Percentiles rank a stretch among this genome's conserved stretches.
Evolutionary conservation across 2,329 filamentous ascomycete species (phyloP).

Genomic region (Fusarium pseudograminearum): DNA sequence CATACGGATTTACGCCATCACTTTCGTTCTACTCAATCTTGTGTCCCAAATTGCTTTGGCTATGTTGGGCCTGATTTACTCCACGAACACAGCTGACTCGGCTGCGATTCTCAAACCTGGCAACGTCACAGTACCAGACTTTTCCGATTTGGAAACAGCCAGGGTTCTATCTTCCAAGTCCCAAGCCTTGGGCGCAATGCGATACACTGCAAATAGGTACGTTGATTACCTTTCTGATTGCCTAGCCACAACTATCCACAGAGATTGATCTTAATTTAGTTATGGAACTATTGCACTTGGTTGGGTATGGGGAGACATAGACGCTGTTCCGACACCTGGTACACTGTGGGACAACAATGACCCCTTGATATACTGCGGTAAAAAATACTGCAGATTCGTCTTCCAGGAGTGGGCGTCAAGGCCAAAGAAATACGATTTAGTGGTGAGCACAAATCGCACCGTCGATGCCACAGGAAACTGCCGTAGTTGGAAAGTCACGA

Average conservation of each 20-base stretch:
- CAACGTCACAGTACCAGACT: slow-evolving; percentile 53
- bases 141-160: slow-evolving; percentile 52
- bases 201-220: slow-evolving; percentile 59
- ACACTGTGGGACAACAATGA: slow-evolving; percentile 49
- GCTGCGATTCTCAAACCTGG: slow-evolving; percentile 51
- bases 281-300: slow-evolving; percentile 56
- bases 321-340: slow-evolving; percentile 47
- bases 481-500: slow-evolving; percentile 36
- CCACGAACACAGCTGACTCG: slow-evolving; percentile 54
- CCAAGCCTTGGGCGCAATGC: slow-evolving; percentile 49
- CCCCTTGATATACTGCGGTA: slow-evolving; percentile 51
- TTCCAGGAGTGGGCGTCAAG: slow-evolving; percentile 53
- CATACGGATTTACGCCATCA: slow-evolving; percentile 32
- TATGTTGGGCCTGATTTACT: slow-evolving; percentile 57
- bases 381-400: slow-evolving; percentile 49
- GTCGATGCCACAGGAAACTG: slow-evolving; percentile 29
- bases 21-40: slow-evolving; percentile 38
- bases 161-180: slow-evolving; percentile 45
- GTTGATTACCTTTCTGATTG: background rate
- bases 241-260: background rate
- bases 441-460: slow-evolving; percentile 35
- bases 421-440: slow-evolving; percentile 20
- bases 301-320: slow-evolving; percentile 38
- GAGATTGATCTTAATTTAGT: slow-evolving; percentile 35
- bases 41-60: slow-evolving; percentile 58